Percentiles rank a stretch among this genome's conserved stretches.
Evolutionary conservation across 176 grass and related monocot genomes (phyloP).

Genomic region (Aegilops sharonensis): DNA sequence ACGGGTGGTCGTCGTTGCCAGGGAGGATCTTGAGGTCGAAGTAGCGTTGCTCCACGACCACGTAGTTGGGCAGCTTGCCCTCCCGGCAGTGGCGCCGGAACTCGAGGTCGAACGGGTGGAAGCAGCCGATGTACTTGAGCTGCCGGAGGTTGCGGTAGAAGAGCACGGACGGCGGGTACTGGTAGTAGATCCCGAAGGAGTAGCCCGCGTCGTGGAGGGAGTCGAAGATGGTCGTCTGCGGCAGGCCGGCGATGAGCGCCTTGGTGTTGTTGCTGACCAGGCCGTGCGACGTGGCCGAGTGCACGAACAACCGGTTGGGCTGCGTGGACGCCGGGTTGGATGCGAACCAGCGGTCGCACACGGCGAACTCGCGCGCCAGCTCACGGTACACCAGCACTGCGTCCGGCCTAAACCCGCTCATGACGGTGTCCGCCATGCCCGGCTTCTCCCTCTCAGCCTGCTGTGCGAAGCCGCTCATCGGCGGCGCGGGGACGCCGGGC

Average conservation of each 20-base stretch:
- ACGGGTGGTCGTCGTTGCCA: constrained; percentile 84
- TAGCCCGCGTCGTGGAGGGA: constrained; percentile 36
- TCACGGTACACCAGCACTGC: constrained; percentile 67
- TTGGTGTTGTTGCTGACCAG: constrained; percentile 65
- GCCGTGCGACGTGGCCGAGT: constrained; percentile 72
- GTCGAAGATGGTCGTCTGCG: constrained; percentile 81
- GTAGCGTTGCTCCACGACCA: constrained; percentile 85
- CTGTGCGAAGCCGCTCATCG: constrained; percentile 75
- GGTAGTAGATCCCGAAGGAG: constrained; percentile 83
- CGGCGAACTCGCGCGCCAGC: constrained; percentile 53
- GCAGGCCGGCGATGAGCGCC: constrained; percentile 42
- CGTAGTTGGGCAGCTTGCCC: constrained; percentile 84
- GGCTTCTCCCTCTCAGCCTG: constrained; percentile 65
- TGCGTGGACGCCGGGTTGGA: constrained; percentile 77
- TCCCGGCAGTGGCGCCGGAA: constrained; percentile 71
- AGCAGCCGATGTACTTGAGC: constrained; percentile 54
- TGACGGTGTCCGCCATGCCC: constrained; percentile 58
- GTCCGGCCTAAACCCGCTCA: constrained; percentile 68
- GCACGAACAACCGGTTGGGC: constrained; percentile 68
- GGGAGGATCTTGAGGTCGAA: constrained; percentile 64
- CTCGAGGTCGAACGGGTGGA: constrained; percentile 59
- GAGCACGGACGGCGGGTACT: constrained; percentile 63
- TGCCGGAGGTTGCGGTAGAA: constrained; percentile 69
- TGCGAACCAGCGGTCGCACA: constrained; percentile 75
- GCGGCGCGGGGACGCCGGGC: constrained; percentile 24